These are phyloP conservation scores for Claviceps fusiformis DNA, from an alignment of 2,329 filamentous ascomycete species.

Conservation along the genomic window DNA sequence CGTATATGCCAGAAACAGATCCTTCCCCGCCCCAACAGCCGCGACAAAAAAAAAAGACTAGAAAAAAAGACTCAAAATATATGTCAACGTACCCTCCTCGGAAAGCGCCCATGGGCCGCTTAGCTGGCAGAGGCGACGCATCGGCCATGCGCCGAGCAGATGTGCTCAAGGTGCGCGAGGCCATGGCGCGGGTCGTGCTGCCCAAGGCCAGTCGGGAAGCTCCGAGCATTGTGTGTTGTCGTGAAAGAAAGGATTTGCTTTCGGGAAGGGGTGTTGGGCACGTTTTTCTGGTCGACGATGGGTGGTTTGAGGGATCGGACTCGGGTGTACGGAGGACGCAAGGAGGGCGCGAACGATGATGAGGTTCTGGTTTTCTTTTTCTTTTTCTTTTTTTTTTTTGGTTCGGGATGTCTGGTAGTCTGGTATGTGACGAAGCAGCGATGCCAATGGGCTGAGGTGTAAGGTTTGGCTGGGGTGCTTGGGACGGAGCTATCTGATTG, in stretches of 20 bases:
- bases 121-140: conserved; percentile 37
- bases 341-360: no score
- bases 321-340: no score
- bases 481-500: conserved; percentile 9
- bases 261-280: not conserved
- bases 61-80: not conserved
- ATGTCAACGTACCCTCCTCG: conserved; percentile 40
- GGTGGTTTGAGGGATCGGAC: no score
- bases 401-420: no score
- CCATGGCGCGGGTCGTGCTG: conserved; percentile 24
- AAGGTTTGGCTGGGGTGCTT: not conserved
- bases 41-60: no score
- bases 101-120: conserved; percentile 47
- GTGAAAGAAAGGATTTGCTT: not conserved
- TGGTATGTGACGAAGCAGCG: not conserved
- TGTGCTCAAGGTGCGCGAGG: conserved; percentile 34
- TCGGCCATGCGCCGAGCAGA: conserved; percentile 32
- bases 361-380: no score
- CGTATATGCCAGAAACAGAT: no score
- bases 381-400: no score
- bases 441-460: not conserved
- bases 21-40: no score
- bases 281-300: not conserved
- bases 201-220: conserved; percentile 29
- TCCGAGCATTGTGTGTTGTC: conserved; percentile 22